Evolutionary conservation across 129 eudicot species (phyloP).

Genomic region (Deinandra increscens): DNA sequence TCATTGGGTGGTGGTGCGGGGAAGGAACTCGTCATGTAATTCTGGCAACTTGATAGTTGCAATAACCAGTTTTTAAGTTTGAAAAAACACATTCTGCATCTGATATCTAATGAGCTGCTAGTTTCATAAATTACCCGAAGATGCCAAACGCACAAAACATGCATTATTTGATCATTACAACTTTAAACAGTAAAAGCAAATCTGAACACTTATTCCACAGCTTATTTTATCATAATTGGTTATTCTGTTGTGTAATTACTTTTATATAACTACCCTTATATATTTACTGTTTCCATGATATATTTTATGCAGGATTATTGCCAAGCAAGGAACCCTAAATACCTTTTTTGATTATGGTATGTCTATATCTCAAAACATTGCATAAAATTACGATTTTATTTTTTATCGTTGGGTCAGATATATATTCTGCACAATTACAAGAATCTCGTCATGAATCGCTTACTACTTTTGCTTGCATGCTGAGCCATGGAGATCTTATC

Average conservation of each 20-base stretch:
- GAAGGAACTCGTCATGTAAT: not conserved
- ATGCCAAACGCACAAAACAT: not conserved
- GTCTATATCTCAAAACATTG: conserved; percentile 26
- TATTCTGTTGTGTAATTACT: not conserved
- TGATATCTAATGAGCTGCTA: not conserved
- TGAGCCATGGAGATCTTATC: conserved; percentile 1
- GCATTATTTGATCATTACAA: no score
- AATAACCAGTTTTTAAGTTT: not conserved
- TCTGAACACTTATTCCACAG: not conserved
- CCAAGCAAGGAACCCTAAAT: conserved; percentile 20
- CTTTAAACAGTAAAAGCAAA: no score
- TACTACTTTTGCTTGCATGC: conserved; percentile 13
- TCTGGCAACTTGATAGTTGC: not conserved
- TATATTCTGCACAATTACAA: not conserved
- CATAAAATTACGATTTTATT: conserved; percentile 12
- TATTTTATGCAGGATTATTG: conserved; percentile 32
- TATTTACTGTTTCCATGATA: not conserved
- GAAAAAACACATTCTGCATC: no score
- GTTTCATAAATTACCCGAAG: not conserved
- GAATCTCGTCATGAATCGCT: conserved; percentile 6
- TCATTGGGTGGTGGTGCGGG: not conserved
- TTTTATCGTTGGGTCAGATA: conserved; percentile 11
- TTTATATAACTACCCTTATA: not conserved
- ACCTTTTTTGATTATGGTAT: conserved; percentile 19
- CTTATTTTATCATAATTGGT: not conserved